phyloP scores from a whole-genome alignment of 2,329 filamentous ascomycete genomes.

The Aspergillus sp. region DNA sequence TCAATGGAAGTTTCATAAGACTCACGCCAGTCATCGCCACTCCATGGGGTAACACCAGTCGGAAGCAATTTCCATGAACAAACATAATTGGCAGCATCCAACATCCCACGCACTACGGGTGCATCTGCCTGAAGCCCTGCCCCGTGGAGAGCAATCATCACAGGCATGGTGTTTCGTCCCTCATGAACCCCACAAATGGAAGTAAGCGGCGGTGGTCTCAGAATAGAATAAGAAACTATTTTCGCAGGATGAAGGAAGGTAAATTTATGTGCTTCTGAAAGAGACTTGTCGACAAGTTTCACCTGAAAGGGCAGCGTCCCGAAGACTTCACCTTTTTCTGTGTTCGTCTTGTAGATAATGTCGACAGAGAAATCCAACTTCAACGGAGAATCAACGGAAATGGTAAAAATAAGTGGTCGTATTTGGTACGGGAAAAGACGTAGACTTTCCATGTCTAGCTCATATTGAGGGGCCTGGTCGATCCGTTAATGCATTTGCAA shows the following conservation, averaged over 20 bases:
- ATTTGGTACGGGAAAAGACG: conserved; percentile 27
- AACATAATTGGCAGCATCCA: conserved; percentile 46
- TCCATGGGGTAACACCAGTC: conserved; percentile 53
- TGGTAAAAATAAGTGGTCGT: conserved; percentile 26
- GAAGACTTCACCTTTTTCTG: background rate
- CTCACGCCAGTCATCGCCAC: conserved; percentile 54
- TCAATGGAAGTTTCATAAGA: background rate
- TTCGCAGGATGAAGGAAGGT: conserved; percentile 50
- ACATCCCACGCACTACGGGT: conserved; percentile 38
- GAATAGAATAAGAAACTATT: conserved; percentile 51
- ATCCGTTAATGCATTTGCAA: background rate
- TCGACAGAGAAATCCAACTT: conserved; percentile 11
- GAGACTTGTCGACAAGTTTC: conserved; percentile 11
- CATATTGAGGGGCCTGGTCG: background rate
- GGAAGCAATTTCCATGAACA: conserved; percentile 52
- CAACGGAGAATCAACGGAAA: conserved; percentile 8
- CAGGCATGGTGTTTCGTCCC: conserved; percentile 40
- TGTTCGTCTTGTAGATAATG: conserved; percentile 10
- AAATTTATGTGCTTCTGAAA: conserved; percentile 45
- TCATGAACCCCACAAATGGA: conserved; percentile 14
- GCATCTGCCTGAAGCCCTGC: conserved; percentile 51
- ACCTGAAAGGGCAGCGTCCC: conserved; percentile 12
- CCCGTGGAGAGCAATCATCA: conserved; percentile 50
- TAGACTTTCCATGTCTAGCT: conserved; percentile 9
- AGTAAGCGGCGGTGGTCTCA: conserved; percentile 46